A percentile compares a stretch with the other conserved stretches of the same genome.
Conservation (phyloP, 2,329 filamentous ascomycete species). For the Trichoderma oligosporum region DNA sequence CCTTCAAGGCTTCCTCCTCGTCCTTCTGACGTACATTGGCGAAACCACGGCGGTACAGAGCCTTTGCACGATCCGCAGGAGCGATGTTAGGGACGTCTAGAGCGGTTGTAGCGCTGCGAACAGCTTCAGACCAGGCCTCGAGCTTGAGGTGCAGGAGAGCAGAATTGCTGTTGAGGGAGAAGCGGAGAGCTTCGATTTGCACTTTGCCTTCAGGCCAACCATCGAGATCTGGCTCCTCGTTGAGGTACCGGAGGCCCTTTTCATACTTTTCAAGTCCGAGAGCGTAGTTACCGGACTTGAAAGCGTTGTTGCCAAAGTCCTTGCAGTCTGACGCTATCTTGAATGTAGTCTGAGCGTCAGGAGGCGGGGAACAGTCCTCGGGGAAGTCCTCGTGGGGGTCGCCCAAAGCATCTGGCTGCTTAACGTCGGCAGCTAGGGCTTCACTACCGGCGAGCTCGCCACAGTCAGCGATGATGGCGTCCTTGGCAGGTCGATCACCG, state of each 20-base stretch:
- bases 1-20: constrained; percentile 73
- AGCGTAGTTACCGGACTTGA: constrained; percentile 70
- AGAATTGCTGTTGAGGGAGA: constrained; percentile 84
- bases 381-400: constrained; percentile 96
- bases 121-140: constrained; percentile 64
- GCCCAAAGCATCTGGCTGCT: constrained; percentile 72
- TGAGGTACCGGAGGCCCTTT: constrained; percentile 85
- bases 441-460: constrained; percentile 75
- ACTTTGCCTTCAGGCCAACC: constrained; percentile 64
- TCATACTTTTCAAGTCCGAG: constrained; percentile 87
- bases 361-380: constrained; percentile 67
- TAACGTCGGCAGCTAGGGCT: constrained; percentile 62
- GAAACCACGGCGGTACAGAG: constrained; percentile 74
- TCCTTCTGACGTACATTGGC: constrained; percentile 76
- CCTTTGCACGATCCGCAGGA: constrained; percentile 83
- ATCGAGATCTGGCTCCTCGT: constrained; percentile 75
- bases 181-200: constrained; percentile 69
- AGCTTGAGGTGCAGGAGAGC: constrained; percentile 83
- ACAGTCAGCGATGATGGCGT: constrained; percentile 75
- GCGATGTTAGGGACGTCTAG: constrained; percentile 62
- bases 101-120: constrained; percentile 67
- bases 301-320: constrained; percentile 86
- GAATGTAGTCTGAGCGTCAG: constrained; percentile 65
- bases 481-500: constrained; percentile 72
- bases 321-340: constrained; percentile 83